Evolutionary conservation across 768 basidiomycete genomes (phyloP).

Genomic region (Panellus pusillus): DNA sequence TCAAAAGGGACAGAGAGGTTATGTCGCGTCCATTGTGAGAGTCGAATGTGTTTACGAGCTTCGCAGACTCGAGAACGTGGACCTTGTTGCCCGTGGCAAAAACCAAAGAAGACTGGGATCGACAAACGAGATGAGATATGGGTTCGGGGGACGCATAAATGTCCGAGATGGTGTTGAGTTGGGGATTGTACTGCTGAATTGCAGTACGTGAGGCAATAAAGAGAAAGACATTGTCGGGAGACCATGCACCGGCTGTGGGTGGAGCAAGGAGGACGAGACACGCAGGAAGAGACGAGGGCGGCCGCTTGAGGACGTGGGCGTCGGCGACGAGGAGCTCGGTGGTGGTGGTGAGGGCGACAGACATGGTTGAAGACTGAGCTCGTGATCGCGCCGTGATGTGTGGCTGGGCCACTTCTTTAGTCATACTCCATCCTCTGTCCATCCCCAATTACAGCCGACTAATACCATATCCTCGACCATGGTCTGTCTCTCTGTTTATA

Average conservation of each 20-base stretch:
- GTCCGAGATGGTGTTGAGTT: slow-evolving; percentile 43
- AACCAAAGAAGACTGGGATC: slow-evolving; percentile 43
- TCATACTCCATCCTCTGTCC: not conserved
- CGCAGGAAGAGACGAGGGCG: slow-evolving; percentile 40
- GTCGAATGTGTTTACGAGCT: slow-evolving; percentile 48
- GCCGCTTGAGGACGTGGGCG: slow-evolving; percentile 44
- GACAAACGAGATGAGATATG: slow-evolving; percentile 34
- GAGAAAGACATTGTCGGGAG: slow-evolving; percentile 52
- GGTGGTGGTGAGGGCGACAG: slow-evolving; percentile 49
- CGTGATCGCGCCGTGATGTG: slow-evolving; percentile 3
- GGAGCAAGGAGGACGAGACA: slow-evolving; percentile 35
- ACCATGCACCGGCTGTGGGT: slow-evolving; percentile 52
- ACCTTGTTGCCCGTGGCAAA: slow-evolving; percentile 48
- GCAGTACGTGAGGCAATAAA: slow-evolving; percentile 49
- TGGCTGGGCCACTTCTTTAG: too few species aligned
- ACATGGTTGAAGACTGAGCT: slow-evolving; percentile 35
- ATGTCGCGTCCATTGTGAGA: slow-evolving; percentile 48
- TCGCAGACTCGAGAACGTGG: slow-evolving; percentile 51
- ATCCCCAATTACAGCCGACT: slow-evolving; percentile 4
- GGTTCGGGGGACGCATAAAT: slow-evolving; percentile 36
- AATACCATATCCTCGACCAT: slow-evolving; percentile 14
- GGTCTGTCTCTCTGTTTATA: slow-evolving; percentile 10
- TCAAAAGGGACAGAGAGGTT: slow-evolving; percentile 57
- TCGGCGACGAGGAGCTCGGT: slow-evolving; percentile 51
- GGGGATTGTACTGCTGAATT: slow-evolving; percentile 55